Base-by-base conservation (phyloP, 2,329 filamentous ascomycete species). In the Cryphonectria carpinicola region DNA sequence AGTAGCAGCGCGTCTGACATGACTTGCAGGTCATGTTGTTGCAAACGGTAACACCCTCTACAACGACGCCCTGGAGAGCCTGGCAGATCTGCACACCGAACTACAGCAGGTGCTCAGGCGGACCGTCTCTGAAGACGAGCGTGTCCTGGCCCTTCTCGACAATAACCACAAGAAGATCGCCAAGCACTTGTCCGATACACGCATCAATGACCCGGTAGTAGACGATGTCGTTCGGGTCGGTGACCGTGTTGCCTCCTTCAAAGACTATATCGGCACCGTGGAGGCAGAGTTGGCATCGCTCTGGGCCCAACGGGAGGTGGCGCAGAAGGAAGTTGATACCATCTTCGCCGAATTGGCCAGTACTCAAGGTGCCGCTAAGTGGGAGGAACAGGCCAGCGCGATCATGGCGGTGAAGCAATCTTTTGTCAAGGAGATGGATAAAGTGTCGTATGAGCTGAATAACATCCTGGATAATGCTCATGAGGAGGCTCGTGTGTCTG, bases 251-350 rank as follows among this genome's bases (percentile, higher is more conserved):
- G 71, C 73, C 25, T 66, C 69, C 3, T 63, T 75, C 19, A 68
- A 64, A 35, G 68, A 73, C 28, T 69, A 70, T 13, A 60, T 77
- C 14, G 58, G 56, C 5, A 49, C 43, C 4, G 58, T 77, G 6
- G 72, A 75, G 66, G 52, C 7, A 1, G 73, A 75, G 8, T 69
- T 76, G 6, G 64, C 52, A 7, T 56, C 37, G 10, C 66, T 76
- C 5, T 76, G 74, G 76, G 39, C 69, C 6, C 71, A 76, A 77
- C 84, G 71, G 81, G 84, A 69, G 39, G 71, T 73, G 28, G 81
- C 82, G 11, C 83, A 84, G n/a, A 82, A 84, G 3, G 80, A 81
- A 14, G 77, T 79, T 1, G 76, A 81, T 25, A 79, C 81, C 71
- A 75, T 77, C 3, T 43, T 74, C 11, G 65, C 58, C 13, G 70